Evolutionary conservation across 345 rosid species (phyloP).

Genomic region (Eucalyptus marginata): DNA sequence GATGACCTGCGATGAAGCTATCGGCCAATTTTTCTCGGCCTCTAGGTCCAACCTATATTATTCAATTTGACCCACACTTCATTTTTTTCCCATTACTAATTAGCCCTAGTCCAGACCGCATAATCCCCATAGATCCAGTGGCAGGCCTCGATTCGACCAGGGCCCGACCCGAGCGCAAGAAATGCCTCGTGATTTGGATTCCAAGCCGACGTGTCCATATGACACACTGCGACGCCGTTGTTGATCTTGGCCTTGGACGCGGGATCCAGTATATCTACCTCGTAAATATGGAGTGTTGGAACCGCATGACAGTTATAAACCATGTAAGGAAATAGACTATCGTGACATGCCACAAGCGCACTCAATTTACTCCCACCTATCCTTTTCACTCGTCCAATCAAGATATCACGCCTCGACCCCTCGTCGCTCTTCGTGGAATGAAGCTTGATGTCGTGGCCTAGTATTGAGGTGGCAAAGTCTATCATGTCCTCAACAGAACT

Average conservation of each 20-base stretch:
- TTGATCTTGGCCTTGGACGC: constrained; percentile 34
- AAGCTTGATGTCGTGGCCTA: constrained; percentile 45
- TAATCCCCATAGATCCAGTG: constrained; percentile 87
- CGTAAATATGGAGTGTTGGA: constrained; percentile 69
- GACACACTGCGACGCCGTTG: constrained; percentile 76
- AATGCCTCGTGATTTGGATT: constrained; percentile 81
- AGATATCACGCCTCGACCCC: constrained; percentile 39
- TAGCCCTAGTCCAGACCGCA: constrained; percentile 51
- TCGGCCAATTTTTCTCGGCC: not conserved
- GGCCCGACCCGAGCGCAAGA: constrained; percentile 54
- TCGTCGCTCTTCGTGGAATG: constrained; percentile 40
- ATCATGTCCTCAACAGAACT: constrained; percentile 81
- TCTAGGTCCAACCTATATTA: not conserved
- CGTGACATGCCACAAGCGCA: constrained; percentile 78
- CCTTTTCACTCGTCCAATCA: constrained; percentile 43
- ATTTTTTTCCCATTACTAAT: not conserved
- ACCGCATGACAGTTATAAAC: constrained; percentile 81
- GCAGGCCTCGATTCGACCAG: constrained; percentile 68
- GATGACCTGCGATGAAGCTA: not conserved
- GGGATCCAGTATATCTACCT: constrained; percentile 55
- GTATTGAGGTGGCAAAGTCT: constrained; percentile 57
- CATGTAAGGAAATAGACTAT: constrained; percentile 66
- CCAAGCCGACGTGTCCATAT: constrained; percentile 70
- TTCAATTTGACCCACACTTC: not conserved
- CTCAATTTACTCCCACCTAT: constrained; percentile 59